Conservation (phyloP, 2,329 filamentous ascomycete species). For the Aspergillus ruber region DNA sequence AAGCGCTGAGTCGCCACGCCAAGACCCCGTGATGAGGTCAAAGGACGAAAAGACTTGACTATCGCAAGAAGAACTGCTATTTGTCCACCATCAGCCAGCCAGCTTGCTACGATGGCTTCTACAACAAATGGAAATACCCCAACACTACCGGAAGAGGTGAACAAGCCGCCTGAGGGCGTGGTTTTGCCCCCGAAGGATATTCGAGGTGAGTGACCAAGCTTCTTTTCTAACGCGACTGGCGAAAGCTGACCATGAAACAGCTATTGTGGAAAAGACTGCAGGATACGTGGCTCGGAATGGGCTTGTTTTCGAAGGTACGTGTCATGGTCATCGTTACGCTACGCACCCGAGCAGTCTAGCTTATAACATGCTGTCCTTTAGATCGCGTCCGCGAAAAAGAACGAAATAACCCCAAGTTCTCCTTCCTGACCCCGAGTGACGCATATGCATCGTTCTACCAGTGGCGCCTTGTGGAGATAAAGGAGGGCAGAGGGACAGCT, state of each 20-base stretch:
- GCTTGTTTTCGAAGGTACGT: constrained; percentile 58
- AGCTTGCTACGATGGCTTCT: constrained; percentile 31
- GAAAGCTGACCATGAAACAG: constrained; percentile 30
- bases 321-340: not conserved
- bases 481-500: constrained; percentile 71
- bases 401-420: constrained; percentile 78
- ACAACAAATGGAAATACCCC: constrained; percentile 34
- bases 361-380: constrained; percentile 12
- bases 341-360: not conserved
- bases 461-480: constrained; percentile 85
- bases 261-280: constrained; percentile 86
- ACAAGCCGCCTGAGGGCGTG: constrained; percentile 73
- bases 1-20: constrained; percentile 6
- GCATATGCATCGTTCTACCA: constrained; percentile 82
- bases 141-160: constrained; percentile 49
- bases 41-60: not conserved
- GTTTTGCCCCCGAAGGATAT: constrained; percentile 83
- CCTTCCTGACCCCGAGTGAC: constrained; percentile 73
- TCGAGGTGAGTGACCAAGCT: constrained; percentile 46
- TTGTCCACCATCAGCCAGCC: not conserved
- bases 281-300: constrained; percentile 74
- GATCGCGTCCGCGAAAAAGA: constrained; percentile 82
- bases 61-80: not conserved
- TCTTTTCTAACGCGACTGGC: not conserved
- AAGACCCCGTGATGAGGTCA: constrained; percentile 1